These are phyloP conservation scores for Allomyces arbusculus DNA, from an alignment of 192 early-diverging fungal genomes.

Conservation along the genomic window DNA sequence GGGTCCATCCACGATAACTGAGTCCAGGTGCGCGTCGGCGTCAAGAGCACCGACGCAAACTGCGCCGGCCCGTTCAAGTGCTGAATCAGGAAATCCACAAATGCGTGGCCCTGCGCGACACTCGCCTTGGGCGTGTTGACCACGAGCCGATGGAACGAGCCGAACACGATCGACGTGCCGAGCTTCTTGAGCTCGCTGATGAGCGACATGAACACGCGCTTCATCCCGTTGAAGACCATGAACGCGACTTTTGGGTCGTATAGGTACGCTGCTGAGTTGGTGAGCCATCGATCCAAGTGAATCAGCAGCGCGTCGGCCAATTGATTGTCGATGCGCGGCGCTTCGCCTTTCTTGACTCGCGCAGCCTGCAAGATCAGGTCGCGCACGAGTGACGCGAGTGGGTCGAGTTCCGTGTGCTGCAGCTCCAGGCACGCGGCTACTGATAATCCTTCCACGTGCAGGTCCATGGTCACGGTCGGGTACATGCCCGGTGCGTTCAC, in stretches of 20 bases:
- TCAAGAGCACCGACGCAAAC: slow-evolving; percentile 53
- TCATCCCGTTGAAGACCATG: slow-evolving; percentile 73
- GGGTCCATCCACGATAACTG: slow-evolving; percentile 80
- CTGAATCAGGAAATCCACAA: slow-evolving; percentile 47
- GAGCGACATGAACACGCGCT: slow-evolving; percentile 67
- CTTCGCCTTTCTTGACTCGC: background rate
- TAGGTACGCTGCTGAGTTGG: slow-evolving; percentile 42
- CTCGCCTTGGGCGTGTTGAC: slow-evolving; percentile 59
- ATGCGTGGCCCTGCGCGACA: slow-evolving; percentile 47
- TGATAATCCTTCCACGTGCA: slow-evolving; percentile 58
- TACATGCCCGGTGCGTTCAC: slow-evolving; percentile 59
- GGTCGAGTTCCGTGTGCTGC: background rate
- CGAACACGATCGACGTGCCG: slow-evolving; percentile 57
- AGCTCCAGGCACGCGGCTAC: slow-evolving; percentile 26
- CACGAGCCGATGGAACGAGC: slow-evolving; percentile 60
- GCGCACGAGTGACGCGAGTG: background rate
- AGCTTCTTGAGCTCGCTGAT: slow-evolving; percentile 57
- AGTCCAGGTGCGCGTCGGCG: slow-evolving; percentile 52
- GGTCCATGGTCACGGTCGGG: slow-evolving; percentile 58
- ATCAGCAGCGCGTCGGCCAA: slow-evolving; percentile 57
- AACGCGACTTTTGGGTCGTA: slow-evolving; percentile 66
- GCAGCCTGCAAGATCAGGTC: slow-evolving; percentile 15
- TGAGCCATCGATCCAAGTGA: slow-evolving; percentile 78
- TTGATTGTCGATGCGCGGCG: no score
- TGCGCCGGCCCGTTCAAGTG: slow-evolving; percentile 48